Evolutionary conservation across 1,139 yeast species (phyloP), one percentile per base, ranked within the genome.

Genomic region (Zygoascus meyerae): DNA sequence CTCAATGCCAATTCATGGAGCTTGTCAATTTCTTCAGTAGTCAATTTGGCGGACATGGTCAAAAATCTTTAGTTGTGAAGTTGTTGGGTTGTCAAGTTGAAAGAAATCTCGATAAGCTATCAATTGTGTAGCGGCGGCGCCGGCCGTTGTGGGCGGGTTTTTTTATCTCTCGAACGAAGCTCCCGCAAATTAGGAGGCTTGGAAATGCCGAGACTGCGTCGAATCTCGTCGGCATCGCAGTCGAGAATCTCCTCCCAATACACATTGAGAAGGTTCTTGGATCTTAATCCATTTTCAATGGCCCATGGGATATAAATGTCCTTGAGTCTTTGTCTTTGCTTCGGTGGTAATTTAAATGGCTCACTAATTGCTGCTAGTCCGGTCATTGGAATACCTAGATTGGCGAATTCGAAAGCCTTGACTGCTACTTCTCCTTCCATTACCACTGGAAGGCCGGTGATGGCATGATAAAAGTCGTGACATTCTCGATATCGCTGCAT

Each of bases 381-480:
- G 8, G 97, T 90, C 94, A 94, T 90, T 15, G 97, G 97, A 42
- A 94, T 78, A 2, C 96, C 95, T 51, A 92, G 77, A 63, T 92
- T 92, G 64, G 92, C 84, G 61, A 81, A 95, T 66, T 92, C 99
- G 57, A 94, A 80, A 26, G 90, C 85, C 66, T 92, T 92, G 21
- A 92, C 85, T 0, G 96, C 87, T 44, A 92, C 84, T 62, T 92
- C 99, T 14, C 98, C 99, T 61, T 92, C 98, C 56, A 94, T 79
- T 36, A 86, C 83, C 38, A 90, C 86, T 0, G 97, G 97, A 45
- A 87, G 73, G 7, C 95, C 94, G 0, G 95, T 84, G 34, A 92
- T 74, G 1, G 97, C 87, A 64, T 92, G 99, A 62, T 89, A 92
- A 60, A 92, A 92, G 64, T 92, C 99, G 59, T 92, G 99, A 62